Evolutionary conservation across 305 asterid genomes (phyloP).

Genomic region (Fraxinus dipetala): DNA sequence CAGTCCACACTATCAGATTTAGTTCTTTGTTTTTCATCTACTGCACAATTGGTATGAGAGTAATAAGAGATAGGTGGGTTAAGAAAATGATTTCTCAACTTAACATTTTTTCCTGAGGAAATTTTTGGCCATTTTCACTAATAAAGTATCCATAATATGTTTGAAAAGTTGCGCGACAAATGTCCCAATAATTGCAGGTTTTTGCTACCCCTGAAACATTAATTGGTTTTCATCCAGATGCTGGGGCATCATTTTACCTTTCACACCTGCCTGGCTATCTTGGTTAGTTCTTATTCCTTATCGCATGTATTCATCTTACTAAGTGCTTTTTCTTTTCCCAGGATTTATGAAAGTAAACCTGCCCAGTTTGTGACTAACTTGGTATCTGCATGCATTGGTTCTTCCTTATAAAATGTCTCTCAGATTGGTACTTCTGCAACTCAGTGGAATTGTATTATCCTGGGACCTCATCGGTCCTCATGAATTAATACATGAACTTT

Average conservation of each 20-base stretch:
- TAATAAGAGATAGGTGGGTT: not conserved
- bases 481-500: slow-evolving; percentile 6
- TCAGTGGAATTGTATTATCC: slow-evolving; percentile 7
- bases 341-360: not conserved
- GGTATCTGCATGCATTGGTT: not conserved
- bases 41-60: not conserved
- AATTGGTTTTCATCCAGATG: slow-evolving; percentile 98
- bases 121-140: not conserved
- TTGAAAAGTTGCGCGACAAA: slow-evolving; percentile 9
- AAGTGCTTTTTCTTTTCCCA: not conserved
- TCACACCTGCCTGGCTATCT: slow-evolving; percentile 90
- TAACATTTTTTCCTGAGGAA: not conserved
- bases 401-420: not conserved
- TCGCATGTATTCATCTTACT: not conserved
- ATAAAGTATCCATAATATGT: not conserved
- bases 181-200: slow-evolving; percentile 46
- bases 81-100: not conserved
- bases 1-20: not conserved
- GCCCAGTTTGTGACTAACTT: slow-evolving; percentile 8
- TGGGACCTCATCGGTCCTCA: not conserved
- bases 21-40: not conserved
- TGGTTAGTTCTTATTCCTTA: slow-evolving; percentile 42
- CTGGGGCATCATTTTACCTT: slow-evolving; percentile 94
- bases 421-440: slow-evolving; percentile 4
- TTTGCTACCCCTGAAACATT: slow-evolving; percentile 90